Evolutionary conservation across 495 filamentous ascomycete species (phyloP), one percentile per base, ranked within the genome.

Genomic region (Aspergillus incahuasiensis): DNA sequence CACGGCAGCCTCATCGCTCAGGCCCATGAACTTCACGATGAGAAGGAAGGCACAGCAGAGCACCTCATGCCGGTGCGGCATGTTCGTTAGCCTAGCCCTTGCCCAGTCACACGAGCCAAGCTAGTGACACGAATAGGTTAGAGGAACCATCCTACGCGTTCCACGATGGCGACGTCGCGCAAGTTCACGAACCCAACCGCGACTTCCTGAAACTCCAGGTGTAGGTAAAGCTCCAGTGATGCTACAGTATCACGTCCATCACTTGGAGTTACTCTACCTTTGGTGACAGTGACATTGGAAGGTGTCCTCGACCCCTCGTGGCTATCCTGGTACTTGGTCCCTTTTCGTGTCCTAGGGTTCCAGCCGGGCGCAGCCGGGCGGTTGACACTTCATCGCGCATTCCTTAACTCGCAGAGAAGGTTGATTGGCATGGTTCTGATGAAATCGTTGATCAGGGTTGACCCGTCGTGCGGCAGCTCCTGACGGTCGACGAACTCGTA

Each of bases 271-370:
- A 54, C 52, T 40, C 18, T 54, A 38, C 32, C 47, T 38, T 9
- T 11, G 19, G 28, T 49, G 30, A 35, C 44, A 48, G 53, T 55
- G 34, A 32, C 44, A 55, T 55, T 41, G 34, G 35, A 48, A n/a
- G 53, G 43, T 55, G 20, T n/a, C 32, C 12, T 48, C 24, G 15
- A 18, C 6, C 43, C 8, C 22, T 9, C 18, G 34, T 18, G 2
- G 18, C 8, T 1, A 1, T 40, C 43, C 30, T 40, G 12, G 34
- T n/a, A 40, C 34, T 1, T 35, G 8, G 28, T 48, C 1, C 34
- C 8, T 41, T 12, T 21, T 30, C 12, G 1, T 32, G 21, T 30
- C 19, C 49, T 24, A 50, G 1, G 48, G 48, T 50, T 19, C 20
- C 25, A 52, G 4, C 22, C 9, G n/a, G 6, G 25, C 18, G 16